Percentiles rank a stretch among this genome's conserved stretches.
Conservation (phyloP, 2,329 filamentous ascomycete genomes). For the Stachybotrys chlorohalonatus region DNA sequence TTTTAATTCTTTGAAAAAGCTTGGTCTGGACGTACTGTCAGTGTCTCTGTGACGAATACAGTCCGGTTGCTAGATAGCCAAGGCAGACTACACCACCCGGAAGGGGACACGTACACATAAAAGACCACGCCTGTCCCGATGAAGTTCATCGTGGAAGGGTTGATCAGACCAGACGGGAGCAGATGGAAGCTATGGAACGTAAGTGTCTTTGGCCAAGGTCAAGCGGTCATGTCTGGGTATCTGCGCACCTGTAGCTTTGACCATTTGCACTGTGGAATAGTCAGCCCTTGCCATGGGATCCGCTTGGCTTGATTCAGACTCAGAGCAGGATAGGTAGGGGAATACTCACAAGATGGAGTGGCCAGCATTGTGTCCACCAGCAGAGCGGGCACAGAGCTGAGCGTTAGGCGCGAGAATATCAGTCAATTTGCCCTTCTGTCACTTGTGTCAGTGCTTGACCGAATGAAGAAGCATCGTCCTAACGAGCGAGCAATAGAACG, state of each 20-base stretch:
- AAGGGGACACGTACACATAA: constrained; percentile 35
- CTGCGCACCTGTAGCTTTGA: constrained; percentile 23
- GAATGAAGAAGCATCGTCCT: constrained; percentile 1
- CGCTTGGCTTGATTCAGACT: constrained; percentile 1
- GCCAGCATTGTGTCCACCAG: constrained; percentile 17
- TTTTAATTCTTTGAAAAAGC: constrained; percentile 28
- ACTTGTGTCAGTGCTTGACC: constrained; percentile 8
- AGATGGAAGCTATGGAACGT: constrained; percentile 46
- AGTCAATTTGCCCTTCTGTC: constrained; percentile 26
- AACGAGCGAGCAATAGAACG: constrained; percentile 7
- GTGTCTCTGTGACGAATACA: constrained; percentile 11
- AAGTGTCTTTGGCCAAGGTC: constrained; percentile 6
- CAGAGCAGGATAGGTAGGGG: not conserved
- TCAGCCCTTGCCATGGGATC: constrained; percentile 1
- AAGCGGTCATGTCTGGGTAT: constrained; percentile 6
- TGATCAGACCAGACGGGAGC: constrained; percentile 62
- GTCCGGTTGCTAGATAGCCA: constrained; percentile 10
- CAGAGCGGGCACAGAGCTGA: constrained; percentile 22
- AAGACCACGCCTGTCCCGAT: constrained; percentile 64
- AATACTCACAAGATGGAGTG: constrained; percentile 4
- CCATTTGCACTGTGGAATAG: constrained; percentile 11
- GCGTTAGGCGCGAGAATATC: constrained; percentile 22
- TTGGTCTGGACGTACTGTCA: constrained; percentile 16
- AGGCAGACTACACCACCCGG: constrained; percentile 9
- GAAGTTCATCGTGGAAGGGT: constrained; percentile 52